Evolutionary conservation across 2,329 filamentous ascomycete species (phyloP).

Genomic region (Nemania sp.): DNA sequence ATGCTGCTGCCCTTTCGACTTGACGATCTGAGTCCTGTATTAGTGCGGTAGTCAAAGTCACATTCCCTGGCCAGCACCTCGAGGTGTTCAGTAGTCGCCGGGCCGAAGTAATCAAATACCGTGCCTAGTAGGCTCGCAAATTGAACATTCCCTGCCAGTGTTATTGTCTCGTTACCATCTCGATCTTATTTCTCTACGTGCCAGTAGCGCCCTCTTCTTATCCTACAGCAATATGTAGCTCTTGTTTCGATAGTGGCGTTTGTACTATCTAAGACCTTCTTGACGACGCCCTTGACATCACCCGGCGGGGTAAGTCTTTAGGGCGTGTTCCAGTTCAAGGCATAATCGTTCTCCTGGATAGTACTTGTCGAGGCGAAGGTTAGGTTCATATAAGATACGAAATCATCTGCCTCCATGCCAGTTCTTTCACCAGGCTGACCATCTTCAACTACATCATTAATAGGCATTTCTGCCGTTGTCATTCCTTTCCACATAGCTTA

Average conservation of each 20-base stretch:
- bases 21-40: slow-evolving; percentile 43
- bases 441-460: slow-evolving; percentile 46
- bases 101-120: slow-evolving; percentile 39
- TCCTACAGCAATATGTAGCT: slow-evolving; percentile 26
- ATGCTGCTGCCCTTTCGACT: slow-evolving; percentile 45
- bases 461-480: slow-evolving; percentile 51
- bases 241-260: slow-evolving; percentile 44
- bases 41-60: slow-evolving; percentile 50
- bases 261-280: slow-evolving; percentile 47
- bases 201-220: slow-evolving; percentile 42
- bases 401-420: slow-evolving; percentile 51
- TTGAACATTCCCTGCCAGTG: slow-evolving; percentile 50
- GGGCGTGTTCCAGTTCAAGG: slow-evolving; percentile 45
- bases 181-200: slow-evolving; percentile 48
- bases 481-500: slow-evolving; percentile 55
- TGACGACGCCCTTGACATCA: slow-evolving; percentile 48
- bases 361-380: slow-evolving; percentile 28
- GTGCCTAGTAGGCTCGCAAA: slow-evolving; percentile 44
- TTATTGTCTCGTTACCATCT: slow-evolving; percentile 46
- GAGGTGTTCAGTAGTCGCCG: slow-evolving; percentile 27
- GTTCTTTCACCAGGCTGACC: slow-evolving; percentile 40
- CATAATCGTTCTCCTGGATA: slow-evolving; percentile 43
- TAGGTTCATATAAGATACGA: slow-evolving; percentile 51
- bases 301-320: slow-evolving; percentile 42
- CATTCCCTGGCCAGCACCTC: slow-evolving; percentile 46